phyloP scores from a whole-genome alignment of 768 basidiomycete species.

The Auricularia cornea region DNA sequence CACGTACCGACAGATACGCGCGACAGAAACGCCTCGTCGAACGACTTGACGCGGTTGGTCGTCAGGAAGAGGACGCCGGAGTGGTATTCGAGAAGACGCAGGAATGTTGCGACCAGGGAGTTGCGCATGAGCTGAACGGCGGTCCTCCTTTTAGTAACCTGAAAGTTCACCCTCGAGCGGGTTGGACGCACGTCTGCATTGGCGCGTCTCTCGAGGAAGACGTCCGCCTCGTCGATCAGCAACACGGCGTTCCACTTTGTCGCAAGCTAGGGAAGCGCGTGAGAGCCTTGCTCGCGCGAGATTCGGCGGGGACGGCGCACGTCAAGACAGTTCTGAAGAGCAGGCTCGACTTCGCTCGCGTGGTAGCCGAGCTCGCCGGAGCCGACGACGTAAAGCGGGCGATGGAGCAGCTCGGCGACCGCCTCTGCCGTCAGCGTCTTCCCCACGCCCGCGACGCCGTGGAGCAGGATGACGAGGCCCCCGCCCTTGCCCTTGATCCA shows the following conservation, averaged over 20 bases:
- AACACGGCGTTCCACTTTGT: conserved; percentile 18
- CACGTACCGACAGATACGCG: conserved; percentile 46
- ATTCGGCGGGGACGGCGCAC: conserved; percentile 4
- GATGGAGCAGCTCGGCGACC: conserved; percentile 45
- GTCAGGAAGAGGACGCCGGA: conserved; percentile 33
- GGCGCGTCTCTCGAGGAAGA: conserved; percentile 19
- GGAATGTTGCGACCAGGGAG: conserved; percentile 19
- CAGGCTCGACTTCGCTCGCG: conserved; percentile 34
- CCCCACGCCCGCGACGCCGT: conserved; percentile 27
- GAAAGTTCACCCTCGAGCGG: background rate
- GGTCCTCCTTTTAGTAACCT: too few relatives aligned
- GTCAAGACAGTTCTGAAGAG: conserved; percentile 22
- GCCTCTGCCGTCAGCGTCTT: conserved; percentile 56
- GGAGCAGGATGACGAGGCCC: conserved; percentile 27
- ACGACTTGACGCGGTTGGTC: conserved; percentile 37
- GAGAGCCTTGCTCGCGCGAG: background rate
- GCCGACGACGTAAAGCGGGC: conserved; percentile 45
- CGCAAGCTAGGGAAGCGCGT: conserved; percentile 22
- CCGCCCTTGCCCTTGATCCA: conserved; percentile 29
- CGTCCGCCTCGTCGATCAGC: conserved; percentile 21
- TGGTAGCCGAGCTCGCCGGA: conserved; percentile 48
- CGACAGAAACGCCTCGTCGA: conserved; percentile 62
- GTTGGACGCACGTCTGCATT: conserved; percentile 9
- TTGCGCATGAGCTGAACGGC: conserved; percentile 14
- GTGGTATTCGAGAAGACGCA: conserved; percentile 28